Conservation (phyloP, 1,284 basidiomycete species). For the Laetiporus sulphureus region DNA sequence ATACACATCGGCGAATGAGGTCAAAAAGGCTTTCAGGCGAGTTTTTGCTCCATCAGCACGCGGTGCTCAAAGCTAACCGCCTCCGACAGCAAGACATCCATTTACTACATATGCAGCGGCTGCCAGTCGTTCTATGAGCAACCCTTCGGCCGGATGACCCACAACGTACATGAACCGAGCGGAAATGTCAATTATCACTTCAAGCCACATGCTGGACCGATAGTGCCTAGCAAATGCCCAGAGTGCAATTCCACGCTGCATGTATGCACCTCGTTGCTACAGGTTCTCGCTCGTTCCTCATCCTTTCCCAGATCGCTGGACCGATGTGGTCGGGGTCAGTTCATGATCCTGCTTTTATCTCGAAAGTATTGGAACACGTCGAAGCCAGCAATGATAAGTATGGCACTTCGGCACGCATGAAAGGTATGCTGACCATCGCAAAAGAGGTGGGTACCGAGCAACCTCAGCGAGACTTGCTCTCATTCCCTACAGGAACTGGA, state of each 20-base stretch:
- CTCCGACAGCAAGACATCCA: conserved; percentile 72
- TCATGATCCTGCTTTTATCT: conserved; percentile 75
- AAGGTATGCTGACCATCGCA: conserved; percentile 91
- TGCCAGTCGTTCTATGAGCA: conserved; percentile 82
- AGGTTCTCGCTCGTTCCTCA: not conserved
- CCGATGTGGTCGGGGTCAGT: conserved; percentile 96
- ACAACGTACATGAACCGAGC: conserved; percentile 47
- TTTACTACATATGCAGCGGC: conserved; percentile 75
- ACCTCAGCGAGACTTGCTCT: not conserved
- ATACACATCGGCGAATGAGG: conserved; percentile 72
- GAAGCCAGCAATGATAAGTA: conserved; percentile 58
- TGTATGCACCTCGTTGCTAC: conserved; percentile 35
- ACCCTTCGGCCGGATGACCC: conserved; percentile 64
- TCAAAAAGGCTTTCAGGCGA: conserved; percentile 79
- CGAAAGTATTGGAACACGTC: conserved; percentile 71
- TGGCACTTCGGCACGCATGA: conserved; percentile 81
- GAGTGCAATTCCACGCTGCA: conserved; percentile 79
- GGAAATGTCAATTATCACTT: conserved; percentile 54
- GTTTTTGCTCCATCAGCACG: conserved; percentile 24
- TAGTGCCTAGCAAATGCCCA: conserved; percentile 61
- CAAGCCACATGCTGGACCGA: conserved; percentile 72
- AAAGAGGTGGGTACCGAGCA: conserved; percentile 54
- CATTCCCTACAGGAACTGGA: conserved; percentile 59
- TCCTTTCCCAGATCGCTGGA: conserved; percentile 63
- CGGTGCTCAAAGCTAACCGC: no score